phyloP scores from a whole-genome alignment of 192 early-diverging fungal species.

The Cladochytrium replicatum region DNA sequence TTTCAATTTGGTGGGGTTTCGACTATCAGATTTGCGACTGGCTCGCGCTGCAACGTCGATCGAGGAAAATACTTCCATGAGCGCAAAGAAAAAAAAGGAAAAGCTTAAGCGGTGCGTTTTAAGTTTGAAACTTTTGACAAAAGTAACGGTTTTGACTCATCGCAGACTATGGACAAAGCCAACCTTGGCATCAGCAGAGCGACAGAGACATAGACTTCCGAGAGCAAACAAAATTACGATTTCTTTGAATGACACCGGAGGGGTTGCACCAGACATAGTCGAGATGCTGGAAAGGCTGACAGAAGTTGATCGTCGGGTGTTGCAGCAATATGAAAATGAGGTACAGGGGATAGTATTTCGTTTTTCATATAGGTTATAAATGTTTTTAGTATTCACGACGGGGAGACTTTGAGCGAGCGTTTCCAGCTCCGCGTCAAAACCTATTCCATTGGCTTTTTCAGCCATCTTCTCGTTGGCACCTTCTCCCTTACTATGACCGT shows the following conservation, averaged over 20 bases:
- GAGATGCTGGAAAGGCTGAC: constrained; percentile 19
- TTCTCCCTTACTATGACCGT: constrained; percentile 20
- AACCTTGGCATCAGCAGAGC: constrained; percentile 7
- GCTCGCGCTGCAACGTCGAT: not conserved
- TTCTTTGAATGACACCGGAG: not conserved
- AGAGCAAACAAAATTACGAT: too few species aligned
- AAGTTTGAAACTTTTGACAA: not conserved
- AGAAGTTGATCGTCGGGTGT: constrained; percentile 15
- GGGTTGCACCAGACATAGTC: not conserved
- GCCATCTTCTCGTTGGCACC: too few species aligned
- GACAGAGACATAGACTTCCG: constrained; percentile 11
- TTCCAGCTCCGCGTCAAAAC: constrained; percentile 12
- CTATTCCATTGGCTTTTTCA: constrained; percentile 11
- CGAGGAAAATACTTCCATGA: not conserved
- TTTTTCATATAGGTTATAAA: not conserved
- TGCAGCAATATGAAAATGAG: constrained; percentile 36
- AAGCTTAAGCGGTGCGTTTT: constrained; percentile 2
- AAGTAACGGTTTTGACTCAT: constrained; percentile 4
- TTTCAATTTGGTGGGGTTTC: constrained; percentile 35
- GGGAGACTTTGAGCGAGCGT: constrained; percentile 32
- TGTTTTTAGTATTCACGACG: constrained; percentile 12
- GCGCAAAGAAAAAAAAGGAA: constrained; percentile 6
- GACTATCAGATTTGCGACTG: constrained; percentile 15
- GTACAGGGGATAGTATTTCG: not conserved
- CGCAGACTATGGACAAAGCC: constrained; percentile 2